These are phyloP conservation scores for Talaromyces sp. DNA, from an alignment of 2,329 filamentous ascomycete species.

Conservation along the genomic window DNA sequence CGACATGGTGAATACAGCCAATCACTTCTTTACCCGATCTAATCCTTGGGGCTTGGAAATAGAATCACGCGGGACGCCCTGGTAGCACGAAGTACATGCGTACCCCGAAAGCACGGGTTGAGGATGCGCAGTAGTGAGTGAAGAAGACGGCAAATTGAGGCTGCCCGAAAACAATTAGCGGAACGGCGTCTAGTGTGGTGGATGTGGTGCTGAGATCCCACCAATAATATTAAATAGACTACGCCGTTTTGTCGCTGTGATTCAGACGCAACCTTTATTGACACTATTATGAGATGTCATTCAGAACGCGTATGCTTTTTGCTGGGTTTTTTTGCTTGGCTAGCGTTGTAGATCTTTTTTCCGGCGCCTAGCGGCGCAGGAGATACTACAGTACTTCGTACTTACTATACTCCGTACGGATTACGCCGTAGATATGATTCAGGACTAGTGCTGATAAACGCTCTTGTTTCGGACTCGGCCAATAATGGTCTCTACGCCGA, in stretches of 20 bases:
- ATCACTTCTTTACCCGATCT: conserved; percentile 1
- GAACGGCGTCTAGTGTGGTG: not conserved
- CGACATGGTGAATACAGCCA: not conserved
- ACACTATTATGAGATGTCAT: not conserved
- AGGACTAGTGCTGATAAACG: not conserved
- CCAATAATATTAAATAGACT: not conserved
- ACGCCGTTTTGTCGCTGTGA: not conserved
- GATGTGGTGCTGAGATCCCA: not conserved
- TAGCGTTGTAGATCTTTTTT: not conserved
- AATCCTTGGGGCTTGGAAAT: not conserved
- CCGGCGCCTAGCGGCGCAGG: not conserved
- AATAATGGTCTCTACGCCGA: not conserved
- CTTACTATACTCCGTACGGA: not conserved
- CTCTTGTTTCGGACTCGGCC: not conserved
- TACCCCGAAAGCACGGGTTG: not conserved
- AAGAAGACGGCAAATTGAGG: not conserved
- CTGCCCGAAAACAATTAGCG: not conserved
- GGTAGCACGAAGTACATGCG: not conserved
- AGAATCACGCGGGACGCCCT: not conserved
- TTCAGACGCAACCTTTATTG: not conserved
- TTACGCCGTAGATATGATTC: too few species aligned
- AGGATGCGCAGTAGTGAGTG: not conserved
- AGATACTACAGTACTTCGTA: not conserved
- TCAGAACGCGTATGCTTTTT: not conserved
- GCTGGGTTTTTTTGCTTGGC: not conserved